phyloP scores from a whole-genome alignment of 768 basidiomycete species.

The Suillus sp. region DNA sequence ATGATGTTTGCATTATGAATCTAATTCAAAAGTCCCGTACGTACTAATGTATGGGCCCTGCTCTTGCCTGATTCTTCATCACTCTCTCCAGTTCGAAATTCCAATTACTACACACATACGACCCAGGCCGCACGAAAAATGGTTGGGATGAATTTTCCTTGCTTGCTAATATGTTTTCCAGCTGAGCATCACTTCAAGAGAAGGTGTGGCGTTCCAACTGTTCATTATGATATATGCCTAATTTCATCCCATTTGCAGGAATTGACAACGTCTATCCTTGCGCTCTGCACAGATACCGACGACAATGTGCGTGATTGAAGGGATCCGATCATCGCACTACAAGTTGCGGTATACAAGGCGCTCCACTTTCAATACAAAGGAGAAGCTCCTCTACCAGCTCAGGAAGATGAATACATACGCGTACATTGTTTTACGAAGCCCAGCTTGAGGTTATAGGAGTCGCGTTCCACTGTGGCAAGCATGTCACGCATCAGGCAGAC shows the following conservation, averaged over 20 bases:
- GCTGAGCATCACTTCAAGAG: conserved; percentile 28
- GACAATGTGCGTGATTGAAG: background rate
- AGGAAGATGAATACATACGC: background rate
- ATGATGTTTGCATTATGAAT: too few species aligned
- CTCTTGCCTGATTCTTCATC: background rate
- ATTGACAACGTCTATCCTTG: background rate
- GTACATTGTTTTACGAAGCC: background rate
- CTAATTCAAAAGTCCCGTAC: too few species aligned
- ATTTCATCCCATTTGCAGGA: background rate
- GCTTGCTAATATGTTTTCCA: conserved; percentile 25
- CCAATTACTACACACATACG: background rate
- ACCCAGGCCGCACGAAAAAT: background rate
- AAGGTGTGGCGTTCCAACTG: background rate
- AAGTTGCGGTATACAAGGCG: conserved; percentile 4
- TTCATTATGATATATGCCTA: background rate
- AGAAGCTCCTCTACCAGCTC: background rate
- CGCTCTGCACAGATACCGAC: conserved; percentile 1
- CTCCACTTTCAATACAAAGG: background rate
- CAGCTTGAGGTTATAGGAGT: background rate
- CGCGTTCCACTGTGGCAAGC: too few species aligned
- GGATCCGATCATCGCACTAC: background rate
- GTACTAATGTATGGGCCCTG: too few species aligned
- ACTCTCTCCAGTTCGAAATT: background rate
- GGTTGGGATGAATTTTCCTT: background rate
- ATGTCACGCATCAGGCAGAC: too few species aligned